These are phyloP conservation scores for Astrothelium macrocarpum DNA, from an alignment of 495 filamentous ascomycete species.

Conservation along the genomic window DNA sequence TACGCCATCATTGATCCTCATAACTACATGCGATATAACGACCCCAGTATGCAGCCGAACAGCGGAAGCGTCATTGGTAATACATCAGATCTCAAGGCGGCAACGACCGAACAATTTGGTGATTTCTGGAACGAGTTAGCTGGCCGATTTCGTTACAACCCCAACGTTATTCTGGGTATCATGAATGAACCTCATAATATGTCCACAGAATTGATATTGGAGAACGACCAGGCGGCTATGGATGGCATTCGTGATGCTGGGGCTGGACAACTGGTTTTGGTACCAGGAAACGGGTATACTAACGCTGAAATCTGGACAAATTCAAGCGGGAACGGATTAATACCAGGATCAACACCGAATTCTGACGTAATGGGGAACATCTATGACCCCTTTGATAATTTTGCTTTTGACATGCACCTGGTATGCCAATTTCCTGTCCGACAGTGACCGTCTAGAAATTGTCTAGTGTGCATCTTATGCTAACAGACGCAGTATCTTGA, in stretches of 20 bases:
- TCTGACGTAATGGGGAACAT: conserved; percentile 19
- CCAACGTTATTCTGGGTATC: conserved; percentile 25
- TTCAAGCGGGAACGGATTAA: conserved; percentile 1
- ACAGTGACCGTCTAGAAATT: background rate
- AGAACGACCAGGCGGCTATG: conserved; percentile 23
- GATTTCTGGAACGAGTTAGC: conserved; percentile 24
- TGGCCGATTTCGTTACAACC: conserved; percentile 18
- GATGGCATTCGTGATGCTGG: conserved; percentile 21
- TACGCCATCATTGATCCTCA: conserved; percentile 27
- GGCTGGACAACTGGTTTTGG: conserved; percentile 24
- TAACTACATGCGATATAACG: conserved; percentile 30
- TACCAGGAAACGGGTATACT: conserved; percentile 26
- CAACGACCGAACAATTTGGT: conserved; percentile 21
- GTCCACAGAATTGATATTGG: conserved; percentile 21
- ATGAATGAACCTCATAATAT: conserved; percentile 29
- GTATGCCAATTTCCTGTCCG: background rate
- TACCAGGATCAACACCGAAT: conserved; percentile 14
- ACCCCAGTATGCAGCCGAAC: conserved; percentile 22
- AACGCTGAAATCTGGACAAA: conserved; percentile 22
- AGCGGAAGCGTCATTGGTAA: conserved; percentile 25
- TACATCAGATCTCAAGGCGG: conserved; percentile 18
- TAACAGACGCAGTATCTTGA: conserved; percentile 20
- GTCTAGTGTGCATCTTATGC: background rate
- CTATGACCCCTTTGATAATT: conserved; percentile 21
- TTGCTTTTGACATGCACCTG: conserved; percentile 25